Base-by-base conservation (phyloP, 2,329 filamentous ascomycete genomes). In the Dothistroma septosporum region DNA sequence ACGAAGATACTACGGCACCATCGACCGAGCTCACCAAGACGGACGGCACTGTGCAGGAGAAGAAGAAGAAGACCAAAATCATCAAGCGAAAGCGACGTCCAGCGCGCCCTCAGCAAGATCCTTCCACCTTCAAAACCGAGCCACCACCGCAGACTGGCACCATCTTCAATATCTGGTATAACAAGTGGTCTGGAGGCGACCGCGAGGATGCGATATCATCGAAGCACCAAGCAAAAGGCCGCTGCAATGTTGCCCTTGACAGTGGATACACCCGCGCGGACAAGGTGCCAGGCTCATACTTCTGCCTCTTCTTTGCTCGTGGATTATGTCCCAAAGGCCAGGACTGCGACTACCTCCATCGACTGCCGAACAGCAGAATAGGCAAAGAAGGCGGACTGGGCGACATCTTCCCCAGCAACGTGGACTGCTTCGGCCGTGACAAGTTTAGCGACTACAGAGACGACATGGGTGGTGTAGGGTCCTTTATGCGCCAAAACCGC, bases 141-240 rank as follows among this genome's bases (percentile, higher is more conserved):
- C 89, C 90, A 4, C 91, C 92, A 16, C 90, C 91, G 1, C 92
- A 97, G 71, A 97, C 93, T 0, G 94, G 94, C 57, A 96, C 91
- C 0, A 91, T 92, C 61, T 99, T 94, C 83, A 99, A 99, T 77
- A 95, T 96, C 72, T 97, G 92, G 93, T 96, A 97, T 79, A 97
- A 96, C 80, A 97, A 97, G 77, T 97, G 93, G 92, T 89, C 88
- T 0, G 94, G 94, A 67, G 94, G 94, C 71, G 94, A 99, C 76
- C 86, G 92, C 62, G 93, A 97, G 73, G 92, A 95, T 79, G 91
- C 92, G 69, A 92, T 93, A 72, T 83, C 92, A 4, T 91, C 89
- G 37, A 88, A 97, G 73, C 89, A 87, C 22, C 85, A 87, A 14
- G 93, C 94, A 3, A 87, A 89, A 66, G 89, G 88, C 2, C 89